These are phyloP conservation scores for Byssoonygena ceratinophila DNA, from an alignment of 2,329 filamentous ascomycete species.

Conservation along the genomic window DNA sequence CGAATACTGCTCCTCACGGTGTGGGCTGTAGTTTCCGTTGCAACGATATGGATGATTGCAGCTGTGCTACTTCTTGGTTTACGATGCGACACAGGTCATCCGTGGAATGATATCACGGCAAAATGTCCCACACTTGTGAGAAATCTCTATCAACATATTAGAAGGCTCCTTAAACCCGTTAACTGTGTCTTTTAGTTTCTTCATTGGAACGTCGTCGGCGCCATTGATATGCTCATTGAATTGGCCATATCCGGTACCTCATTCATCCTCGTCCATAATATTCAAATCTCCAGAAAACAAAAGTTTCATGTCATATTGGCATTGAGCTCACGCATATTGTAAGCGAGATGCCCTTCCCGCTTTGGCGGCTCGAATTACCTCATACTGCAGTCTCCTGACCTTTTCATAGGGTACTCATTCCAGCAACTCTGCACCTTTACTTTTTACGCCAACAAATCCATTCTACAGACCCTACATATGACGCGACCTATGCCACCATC, in stretches of 20 bases:
- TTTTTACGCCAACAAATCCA: conserved; percentile 26
- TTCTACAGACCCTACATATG: conserved; percentile 31
- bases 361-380: not conserved
- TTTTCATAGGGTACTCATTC: conserved; percentile 31
- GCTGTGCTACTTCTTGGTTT: conserved; percentile 31
- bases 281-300: conserved; percentile 31
- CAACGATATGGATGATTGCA: conserved; percentile 26
- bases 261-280: conserved; percentile 29
- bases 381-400: not conserved
- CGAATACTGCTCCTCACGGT: conserved; percentile 24
- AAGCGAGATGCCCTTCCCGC: conserved; percentile 9
- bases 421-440: conserved; percentile 31
- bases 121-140: conserved; percentile 28
- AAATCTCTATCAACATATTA: not conserved
- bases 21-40: conserved; percentile 23
- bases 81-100: conserved; percentile 27
- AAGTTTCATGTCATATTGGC: conserved; percentile 34
- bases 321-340: conserved; percentile 36
- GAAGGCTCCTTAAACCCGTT: not conserved
- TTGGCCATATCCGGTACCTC: conserved; percentile 30
- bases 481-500: conserved; percentile 28
- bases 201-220: conserved; percentile 32
- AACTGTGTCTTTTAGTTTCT: conserved; percentile 23
- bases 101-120: conserved; percentile 28
- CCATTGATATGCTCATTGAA: conserved; percentile 36